Conservation (phyloP, 495 filamentous ascomycete genomes). For the Penicillium egyptiacum region DNA sequence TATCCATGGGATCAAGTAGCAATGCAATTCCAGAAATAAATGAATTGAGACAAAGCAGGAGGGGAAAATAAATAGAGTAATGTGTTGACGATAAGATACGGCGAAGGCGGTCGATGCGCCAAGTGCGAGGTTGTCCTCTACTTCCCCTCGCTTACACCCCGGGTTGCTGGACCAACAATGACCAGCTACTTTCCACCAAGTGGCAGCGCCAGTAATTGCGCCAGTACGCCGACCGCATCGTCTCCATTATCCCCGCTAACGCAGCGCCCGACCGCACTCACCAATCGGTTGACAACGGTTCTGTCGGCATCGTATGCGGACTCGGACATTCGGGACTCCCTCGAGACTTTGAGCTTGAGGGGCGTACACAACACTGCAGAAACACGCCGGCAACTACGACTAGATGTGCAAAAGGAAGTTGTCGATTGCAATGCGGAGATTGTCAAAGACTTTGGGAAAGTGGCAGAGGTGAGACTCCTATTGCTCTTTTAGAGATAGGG, state of each 20-base stretch:
- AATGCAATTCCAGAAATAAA: neutral
- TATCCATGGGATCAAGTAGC: constrained; percentile 33
- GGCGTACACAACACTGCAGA: constrained; percentile 74
- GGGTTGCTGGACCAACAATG: constrained; percentile 31
- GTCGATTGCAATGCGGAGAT: constrained; percentile 92
- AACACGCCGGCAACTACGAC: constrained; percentile 72
- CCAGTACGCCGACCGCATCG: constrained; percentile 29
- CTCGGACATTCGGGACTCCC: constrained; percentile 83
- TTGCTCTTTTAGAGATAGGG: neutral
- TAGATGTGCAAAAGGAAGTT: constrained; percentile 89
- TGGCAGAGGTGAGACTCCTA: constrained; percentile 71
- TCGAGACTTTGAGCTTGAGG: constrained; percentile 71
- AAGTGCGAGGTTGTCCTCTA: constrained; percentile 21
- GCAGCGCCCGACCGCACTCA: constrained; percentile 62
- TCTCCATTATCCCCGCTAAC: constrained; percentile 36
- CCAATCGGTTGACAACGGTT: constrained; percentile 75
- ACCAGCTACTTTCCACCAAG: constrained; percentile 43
- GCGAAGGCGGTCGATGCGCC: constrained; percentile 26
- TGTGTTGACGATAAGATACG: constrained; percentile 26
- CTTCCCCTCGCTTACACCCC: constrained; percentile 18
- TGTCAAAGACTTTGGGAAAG: constrained; percentile 83
- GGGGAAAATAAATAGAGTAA: constrained; percentile 10
- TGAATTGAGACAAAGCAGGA: neutral
- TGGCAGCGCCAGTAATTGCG: constrained; percentile 32
- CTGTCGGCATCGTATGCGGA: constrained; percentile 92